These are phyloP conservation scores for Ascochyta rabiei DNA, from an alignment of 2,329 filamentous ascomycete genomes.

Conservation along the genomic window DNA sequence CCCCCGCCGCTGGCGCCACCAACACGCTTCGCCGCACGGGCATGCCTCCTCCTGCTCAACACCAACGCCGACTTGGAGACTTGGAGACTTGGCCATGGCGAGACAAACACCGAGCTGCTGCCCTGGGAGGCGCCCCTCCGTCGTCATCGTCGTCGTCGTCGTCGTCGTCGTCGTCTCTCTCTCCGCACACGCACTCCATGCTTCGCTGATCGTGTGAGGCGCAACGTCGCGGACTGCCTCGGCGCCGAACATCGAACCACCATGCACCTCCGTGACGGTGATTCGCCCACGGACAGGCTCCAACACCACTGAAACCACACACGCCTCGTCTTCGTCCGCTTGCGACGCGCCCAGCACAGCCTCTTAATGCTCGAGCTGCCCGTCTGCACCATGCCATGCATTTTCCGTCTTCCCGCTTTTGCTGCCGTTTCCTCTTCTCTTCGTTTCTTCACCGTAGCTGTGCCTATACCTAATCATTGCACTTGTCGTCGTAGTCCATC, in stretches of 20 bases:
- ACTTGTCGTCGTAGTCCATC: constrained; percentile 36
- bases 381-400: constrained; percentile 32
- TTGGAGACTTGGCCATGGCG: no score
- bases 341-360: constrained; percentile 41
- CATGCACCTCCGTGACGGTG: constrained; percentile 22
- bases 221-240: constrained; percentile 22
- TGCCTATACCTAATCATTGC: constrained; percentile 41
- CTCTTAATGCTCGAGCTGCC: constrained; percentile 45
- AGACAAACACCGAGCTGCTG: background rate
- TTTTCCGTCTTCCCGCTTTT: constrained; percentile 30
- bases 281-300: constrained; percentile 39
- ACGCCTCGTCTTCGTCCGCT: constrained; percentile 37
- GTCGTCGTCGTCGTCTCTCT: background rate
- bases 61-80: constrained; percentile 6
- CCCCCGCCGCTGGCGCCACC: constrained; percentile 23
- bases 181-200: background rate
- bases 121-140: background rate
- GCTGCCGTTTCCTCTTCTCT: constrained; percentile 34
- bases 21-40: constrained; percentile 13
- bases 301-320: constrained; percentile 44
- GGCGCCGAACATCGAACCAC: constrained; percentile 39
- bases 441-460: constrained; percentile 37
- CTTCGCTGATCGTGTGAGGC: constrained; percentile 3
- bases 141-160: no score
- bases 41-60: constrained; percentile 11